A percentile compares a stretch with the other conserved stretches of the same genome.
Conservation (phyloP, 495 filamentous ascomycete genomes). For the Neurospora sp. region DNA sequence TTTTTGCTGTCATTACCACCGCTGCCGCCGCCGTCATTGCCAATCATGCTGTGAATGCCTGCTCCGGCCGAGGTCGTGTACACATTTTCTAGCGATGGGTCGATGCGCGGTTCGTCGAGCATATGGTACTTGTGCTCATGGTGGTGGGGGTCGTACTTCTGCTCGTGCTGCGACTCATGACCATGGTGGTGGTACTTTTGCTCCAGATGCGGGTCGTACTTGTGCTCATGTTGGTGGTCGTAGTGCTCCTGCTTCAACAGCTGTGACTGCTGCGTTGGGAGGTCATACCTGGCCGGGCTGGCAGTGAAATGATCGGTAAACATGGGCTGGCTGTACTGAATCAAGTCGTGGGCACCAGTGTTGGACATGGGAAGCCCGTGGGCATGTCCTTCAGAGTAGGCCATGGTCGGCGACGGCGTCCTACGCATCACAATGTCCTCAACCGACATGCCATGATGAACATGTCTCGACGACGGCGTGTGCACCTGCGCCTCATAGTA, state of each 20-base stretch:
- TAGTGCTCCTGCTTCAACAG: neutral
- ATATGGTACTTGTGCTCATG: neutral
- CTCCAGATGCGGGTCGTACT: neutral
- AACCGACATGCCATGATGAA: slow-evolving; percentile 27
- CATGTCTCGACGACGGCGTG: slow-evolving; percentile 21
- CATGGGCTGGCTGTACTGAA: slow-evolving; percentile 7
- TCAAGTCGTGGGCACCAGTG: neutral
- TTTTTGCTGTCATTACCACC: neutral
- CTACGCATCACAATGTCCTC: slow-evolving; percentile 44
- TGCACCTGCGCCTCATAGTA: slow-evolving; percentile 55
- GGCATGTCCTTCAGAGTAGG: slow-evolving; percentile 1
- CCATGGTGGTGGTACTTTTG: neutral
- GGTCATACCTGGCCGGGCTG: neutral
- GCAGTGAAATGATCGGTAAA: neutral
- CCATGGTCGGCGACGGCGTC: slow-evolving; percentile 30
- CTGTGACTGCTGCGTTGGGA: neutral
- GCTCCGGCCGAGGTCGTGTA: neutral
- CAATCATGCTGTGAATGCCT: neutral
- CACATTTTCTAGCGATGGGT: slow-evolving; percentile 13
- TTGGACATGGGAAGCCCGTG: neutral
- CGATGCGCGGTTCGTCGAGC: slow-evolving; percentile 7
- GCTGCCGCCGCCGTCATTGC: neutral
- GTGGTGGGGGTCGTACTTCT: neutral
- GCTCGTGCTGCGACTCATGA: neutral
- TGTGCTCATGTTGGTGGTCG: neutral